Evolutionary conservation across 2,329 filamentous ascomycete genomes (phyloP).

Genomic region (Paraconiothyrium brasiliense): DNA sequence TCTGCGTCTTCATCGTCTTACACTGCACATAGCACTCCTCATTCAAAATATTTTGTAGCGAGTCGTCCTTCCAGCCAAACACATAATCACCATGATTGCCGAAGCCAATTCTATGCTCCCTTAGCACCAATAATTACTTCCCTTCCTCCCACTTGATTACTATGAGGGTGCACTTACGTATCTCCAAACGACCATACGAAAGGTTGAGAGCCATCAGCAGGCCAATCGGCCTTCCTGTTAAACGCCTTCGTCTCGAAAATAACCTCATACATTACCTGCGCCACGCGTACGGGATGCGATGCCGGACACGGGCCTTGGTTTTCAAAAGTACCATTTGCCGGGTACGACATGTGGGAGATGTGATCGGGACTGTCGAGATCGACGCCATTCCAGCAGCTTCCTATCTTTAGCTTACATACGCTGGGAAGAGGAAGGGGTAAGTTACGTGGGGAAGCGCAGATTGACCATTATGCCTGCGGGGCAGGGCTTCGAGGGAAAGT

Average conservation of each 20-base stretch:
- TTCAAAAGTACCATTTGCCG: constrained; percentile 35
- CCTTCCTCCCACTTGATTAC: not conserved
- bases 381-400: constrained; percentile 56
- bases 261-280: constrained; percentile 39
- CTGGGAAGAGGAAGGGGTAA: not conserved
- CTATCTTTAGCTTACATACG: constrained; percentile 1
- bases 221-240: constrained; percentile 33
- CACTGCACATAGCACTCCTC: constrained; percentile 52
- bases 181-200: constrained; percentile 46
- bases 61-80: constrained; percentile 62
- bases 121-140: not conserved
- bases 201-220: constrained; percentile 42
- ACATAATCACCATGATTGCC: constrained; percentile 64
- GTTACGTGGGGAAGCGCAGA: constrained; percentile 50
- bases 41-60: constrained; percentile 54
- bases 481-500: constrained; percentile 53
- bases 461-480: constrained; percentile 56
- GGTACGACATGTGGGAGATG: constrained; percentile 36
- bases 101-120: constrained; percentile 49
- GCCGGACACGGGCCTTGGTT: constrained; percentile 61
- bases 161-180: constrained; percentile 40
- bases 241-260: constrained; percentile 50
- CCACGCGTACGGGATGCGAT: constrained; percentile 53
- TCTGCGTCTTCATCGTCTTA: constrained; percentile 56
- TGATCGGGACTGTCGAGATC: constrained; percentile 38